Evolutionary conservation across 169 alveolate species (phyloP).

Genomic region (Sarcocystis neurona): DNA sequence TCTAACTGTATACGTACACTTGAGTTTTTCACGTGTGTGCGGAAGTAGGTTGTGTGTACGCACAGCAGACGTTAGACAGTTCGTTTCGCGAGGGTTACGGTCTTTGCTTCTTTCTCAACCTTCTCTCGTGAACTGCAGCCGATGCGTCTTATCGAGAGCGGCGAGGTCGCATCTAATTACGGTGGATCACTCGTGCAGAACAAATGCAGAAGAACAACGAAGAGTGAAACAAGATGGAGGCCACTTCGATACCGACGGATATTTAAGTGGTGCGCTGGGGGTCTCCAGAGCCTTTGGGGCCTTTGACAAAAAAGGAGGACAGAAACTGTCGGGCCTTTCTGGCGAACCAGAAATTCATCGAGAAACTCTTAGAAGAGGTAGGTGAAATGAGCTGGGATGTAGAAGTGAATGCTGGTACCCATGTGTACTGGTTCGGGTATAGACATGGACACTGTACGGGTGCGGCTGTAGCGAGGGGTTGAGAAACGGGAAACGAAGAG

Average conservation of each 20-base stretch:
- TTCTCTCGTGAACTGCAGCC: constrained; percentile 47
- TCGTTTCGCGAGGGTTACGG: no score
- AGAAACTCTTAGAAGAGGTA: constrained; percentile 64
- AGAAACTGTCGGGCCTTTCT: constrained; percentile 71
- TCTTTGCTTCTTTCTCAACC: no score
- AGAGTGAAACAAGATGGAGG: constrained; percentile 69
- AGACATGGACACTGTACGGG: background rate
- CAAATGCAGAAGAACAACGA: constrained; percentile 65
- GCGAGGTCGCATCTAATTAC: constrained; percentile 68
- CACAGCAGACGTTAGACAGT: no score
- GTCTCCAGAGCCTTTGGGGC: constrained; percentile 74
- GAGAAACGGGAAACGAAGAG: background rate
- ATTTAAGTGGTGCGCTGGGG: constrained; percentile 64
- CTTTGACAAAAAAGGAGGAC: constrained; percentile 65
- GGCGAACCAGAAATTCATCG: constrained; percentile 73
- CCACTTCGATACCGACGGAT: constrained; percentile 68
- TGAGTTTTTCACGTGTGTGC: no score
- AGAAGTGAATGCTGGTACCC: no score
- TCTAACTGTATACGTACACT: no score
- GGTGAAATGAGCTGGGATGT: background rate
- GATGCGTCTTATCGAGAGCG: constrained; percentile 68
- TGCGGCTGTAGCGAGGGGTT: background rate
- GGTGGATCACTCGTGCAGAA: constrained; percentile 66
- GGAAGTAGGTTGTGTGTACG: no score
- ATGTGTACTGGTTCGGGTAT: background rate